phyloP scores from a whole-genome alignment of 345 rosid species.

The Dovyalis caffra region DNA sequence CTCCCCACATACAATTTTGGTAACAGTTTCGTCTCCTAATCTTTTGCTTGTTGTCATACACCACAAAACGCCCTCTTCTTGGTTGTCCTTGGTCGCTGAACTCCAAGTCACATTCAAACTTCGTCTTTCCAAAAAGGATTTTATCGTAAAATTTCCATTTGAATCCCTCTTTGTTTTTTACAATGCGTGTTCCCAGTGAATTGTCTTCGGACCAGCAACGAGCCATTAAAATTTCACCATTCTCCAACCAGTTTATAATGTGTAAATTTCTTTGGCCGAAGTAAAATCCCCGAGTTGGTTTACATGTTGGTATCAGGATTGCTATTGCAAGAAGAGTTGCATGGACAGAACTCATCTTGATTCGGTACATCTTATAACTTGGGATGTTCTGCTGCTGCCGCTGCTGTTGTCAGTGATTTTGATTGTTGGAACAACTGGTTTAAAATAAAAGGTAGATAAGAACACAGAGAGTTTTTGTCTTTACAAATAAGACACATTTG shows the following conservation, averaged over 20 bases:
- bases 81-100: not conserved
- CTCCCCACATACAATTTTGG: slow-evolving; percentile 15
- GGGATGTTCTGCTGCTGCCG: too few species aligned
- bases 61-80: slow-evolving; percentile 6
- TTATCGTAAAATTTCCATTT: not conserved
- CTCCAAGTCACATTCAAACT: not conserved
- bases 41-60: slow-evolving; percentile 1
- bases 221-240: not conserved
- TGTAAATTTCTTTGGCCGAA: not conserved
- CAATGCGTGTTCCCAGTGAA: not conserved
- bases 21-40: slow-evolving; percentile 6
- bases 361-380: not conserved
- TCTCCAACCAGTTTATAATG: slow-evolving; percentile 1
- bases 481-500: too few species aligned
- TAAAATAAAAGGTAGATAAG: too few species aligned
- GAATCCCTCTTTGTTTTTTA: not conserved
- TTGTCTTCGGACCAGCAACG: slow-evolving; percentile 5
- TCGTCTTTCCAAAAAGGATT: not conserved
- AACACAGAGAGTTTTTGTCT: too few species aligned
- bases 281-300: not conserved
- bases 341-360: not conserved
- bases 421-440: too few species aligned
- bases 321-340: not conserved
- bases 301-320: not conserved
- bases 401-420: too few species aligned